These are phyloP conservation scores for Monosporascus sp. DNA, from an alignment of 2,329 filamentous ascomycete species.

Conservation along the genomic window DNA sequence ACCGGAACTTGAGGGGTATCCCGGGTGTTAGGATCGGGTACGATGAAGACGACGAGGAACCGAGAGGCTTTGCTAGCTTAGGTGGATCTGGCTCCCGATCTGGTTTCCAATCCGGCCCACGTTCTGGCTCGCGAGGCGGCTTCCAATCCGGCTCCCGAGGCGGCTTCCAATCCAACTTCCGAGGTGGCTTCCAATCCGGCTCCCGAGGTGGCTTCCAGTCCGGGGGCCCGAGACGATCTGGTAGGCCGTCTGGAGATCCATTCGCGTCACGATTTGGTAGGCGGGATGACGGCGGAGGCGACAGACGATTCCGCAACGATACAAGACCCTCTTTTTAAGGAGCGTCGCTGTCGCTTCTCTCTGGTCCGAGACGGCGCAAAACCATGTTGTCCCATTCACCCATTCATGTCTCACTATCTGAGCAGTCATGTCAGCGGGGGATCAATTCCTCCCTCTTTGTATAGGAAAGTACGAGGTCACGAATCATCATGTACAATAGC, in stretches of 20 bases:
- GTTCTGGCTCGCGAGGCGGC: conserved; percentile 2
- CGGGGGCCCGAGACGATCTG: too few relatives aligned
- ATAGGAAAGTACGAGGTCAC: background rate
- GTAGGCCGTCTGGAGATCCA: too few relatives aligned
- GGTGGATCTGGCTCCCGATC: background rate
- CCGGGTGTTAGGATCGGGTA: conserved; percentile 21
- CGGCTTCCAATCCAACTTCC: background rate
- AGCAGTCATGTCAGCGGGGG: background rate
- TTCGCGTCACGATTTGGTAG: background rate
- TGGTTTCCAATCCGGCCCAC: too few relatives aligned
- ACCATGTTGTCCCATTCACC: background rate
- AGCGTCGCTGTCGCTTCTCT: background rate
- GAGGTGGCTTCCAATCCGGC: conserved; percentile 1
- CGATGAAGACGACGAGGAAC: conserved; percentile 5
- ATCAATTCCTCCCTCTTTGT: background rate
- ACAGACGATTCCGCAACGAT: background rate
- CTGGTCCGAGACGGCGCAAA: background rate
- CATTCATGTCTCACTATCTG: background rate
- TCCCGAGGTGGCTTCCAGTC: conserved; percentile 1
- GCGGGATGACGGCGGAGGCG: background rate
- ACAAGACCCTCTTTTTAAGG: background rate
- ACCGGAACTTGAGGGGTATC: conserved; percentile 22
- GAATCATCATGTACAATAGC: background rate
- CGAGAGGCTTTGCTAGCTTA: conserved; percentile 1
- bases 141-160: conserved; percentile 1